A percentile compares a stretch with the other conserved stretches of the same genome.
Evolutionary conservation across 441 rosid genomes (phyloP).

Genomic region (Populus hybrid): DNA sequence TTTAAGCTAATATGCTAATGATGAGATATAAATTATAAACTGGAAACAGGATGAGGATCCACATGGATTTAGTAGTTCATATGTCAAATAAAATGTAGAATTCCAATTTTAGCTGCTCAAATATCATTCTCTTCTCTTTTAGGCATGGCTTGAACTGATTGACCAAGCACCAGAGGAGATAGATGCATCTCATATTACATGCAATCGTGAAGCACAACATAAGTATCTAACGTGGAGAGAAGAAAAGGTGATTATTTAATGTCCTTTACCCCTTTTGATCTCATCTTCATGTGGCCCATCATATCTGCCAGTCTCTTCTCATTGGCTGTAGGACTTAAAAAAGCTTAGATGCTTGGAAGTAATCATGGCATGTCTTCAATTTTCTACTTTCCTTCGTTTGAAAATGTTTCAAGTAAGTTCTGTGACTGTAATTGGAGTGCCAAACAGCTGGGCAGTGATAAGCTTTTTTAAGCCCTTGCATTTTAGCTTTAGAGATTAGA

Average conservation of each 20-base stretch:
- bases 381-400: not conserved
- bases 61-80: not conserved
- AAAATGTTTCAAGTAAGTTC: not conserved
- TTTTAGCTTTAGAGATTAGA: not conserved
- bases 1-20: not conserved
- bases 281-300: not conserved
- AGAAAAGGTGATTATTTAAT: slow-evolving; percentile 54
- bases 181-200: slow-evolving; percentile 41
- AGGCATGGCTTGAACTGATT: slow-evolving; percentile 82
- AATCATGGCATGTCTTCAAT: not conserved
- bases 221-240: slow-evolving; percentile 88
- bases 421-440: not conserved
- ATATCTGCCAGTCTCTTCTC: not conserved
- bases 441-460: not conserved
- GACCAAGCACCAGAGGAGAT: slow-evolving; percentile 48
- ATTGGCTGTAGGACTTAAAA: not conserved
- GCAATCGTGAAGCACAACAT: slow-evolving; percentile 78
- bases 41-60: not conserved
- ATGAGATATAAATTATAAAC: not conserved
- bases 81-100: not conserved
- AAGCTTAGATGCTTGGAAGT: not conserved
- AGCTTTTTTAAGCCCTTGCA: not conserved
- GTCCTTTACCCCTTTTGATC: not conserved
- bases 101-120: not conserved
- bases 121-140: slow-evolving; percentile 9